Conservation (phyloP, 345 rosid species). For the Linum lewisii region DNA sequence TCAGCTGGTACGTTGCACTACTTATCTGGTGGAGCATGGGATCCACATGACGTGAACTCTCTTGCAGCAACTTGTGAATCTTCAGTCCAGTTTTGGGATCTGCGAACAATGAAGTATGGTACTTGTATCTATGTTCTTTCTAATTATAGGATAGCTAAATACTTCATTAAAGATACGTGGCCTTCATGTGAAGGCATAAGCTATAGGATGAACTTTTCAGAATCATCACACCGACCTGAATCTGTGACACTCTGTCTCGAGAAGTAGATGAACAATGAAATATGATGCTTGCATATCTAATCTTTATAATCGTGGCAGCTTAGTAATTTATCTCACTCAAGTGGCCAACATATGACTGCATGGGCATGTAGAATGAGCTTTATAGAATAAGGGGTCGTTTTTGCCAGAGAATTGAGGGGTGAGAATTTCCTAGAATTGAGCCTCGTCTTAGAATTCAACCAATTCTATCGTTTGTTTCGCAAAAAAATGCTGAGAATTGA, state of each 20-base stretch:
- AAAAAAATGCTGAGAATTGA: too few species aligned
- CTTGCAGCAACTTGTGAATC: constrained; percentile 79
- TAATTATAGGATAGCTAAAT: neutral
- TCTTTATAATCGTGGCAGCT: neutral
- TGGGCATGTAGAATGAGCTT: neutral
- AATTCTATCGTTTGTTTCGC: too few species aligned
- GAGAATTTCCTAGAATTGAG: too few species aligned
- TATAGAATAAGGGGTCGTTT: too few species aligned
- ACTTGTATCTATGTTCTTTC: constrained; percentile 3
- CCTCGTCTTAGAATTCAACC: too few species aligned
- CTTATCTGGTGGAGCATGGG: constrained; percentile 88
- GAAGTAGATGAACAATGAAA: neutral
- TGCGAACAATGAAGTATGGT: constrained; percentile 68
- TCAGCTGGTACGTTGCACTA: constrained; percentile 77
- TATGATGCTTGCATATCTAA: neutral
- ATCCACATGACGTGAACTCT: constrained; percentile 76
- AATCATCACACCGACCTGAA: neutral
- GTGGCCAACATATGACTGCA: neutral
- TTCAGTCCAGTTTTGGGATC: constrained; percentile 83
- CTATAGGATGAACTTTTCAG: neutral
- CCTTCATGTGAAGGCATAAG: neutral
- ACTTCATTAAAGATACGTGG: neutral
- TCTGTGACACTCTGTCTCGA: neutral
- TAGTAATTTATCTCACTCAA: neutral
- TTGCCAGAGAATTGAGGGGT: too few species aligned